phyloP scores from a whole-genome alignment of 208 protist species.

The Acanthamoeba lenticulata region DNA sequence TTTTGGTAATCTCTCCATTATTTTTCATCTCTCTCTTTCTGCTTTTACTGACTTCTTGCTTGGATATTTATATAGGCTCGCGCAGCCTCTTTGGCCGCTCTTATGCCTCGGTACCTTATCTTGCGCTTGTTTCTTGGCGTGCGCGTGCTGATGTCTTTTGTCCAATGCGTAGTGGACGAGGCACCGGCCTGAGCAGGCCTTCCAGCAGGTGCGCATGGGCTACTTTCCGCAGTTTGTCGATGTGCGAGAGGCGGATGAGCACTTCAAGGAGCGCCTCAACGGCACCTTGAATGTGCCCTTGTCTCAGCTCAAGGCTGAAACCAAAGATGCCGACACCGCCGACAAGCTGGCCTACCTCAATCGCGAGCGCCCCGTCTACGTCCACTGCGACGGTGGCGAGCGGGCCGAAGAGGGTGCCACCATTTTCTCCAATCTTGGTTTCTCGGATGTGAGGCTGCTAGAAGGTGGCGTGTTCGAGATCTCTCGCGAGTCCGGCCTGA shows the following conservation, averaged over 20 bases:
- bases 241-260: conserved; percentile 15
- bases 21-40: background rate
- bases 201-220: background rate
- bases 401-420: background rate
- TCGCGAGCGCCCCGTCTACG: background rate
- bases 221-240: background rate
- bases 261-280: conserved; percentile 26
- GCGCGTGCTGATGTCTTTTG: background rate
- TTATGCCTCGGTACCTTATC: background rate
- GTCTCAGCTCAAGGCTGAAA: background rate
- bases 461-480: conserved; percentile 40
- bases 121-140: background rate
- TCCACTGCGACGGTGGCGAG: conserved; percentile 37
- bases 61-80: background rate
- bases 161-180: background rate
- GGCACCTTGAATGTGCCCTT: background rate
- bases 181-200: background rate
- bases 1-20: too few species aligned
- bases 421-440: background rate
- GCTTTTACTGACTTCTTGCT: background rate
- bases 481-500: background rate
- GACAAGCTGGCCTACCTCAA: conserved; percentile 10
- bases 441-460: background rate
- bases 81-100: background rate
- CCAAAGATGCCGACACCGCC: background rate